Conservation (phyloP, 106 monocot genomes). For the Ottelia alismoides region DNA sequence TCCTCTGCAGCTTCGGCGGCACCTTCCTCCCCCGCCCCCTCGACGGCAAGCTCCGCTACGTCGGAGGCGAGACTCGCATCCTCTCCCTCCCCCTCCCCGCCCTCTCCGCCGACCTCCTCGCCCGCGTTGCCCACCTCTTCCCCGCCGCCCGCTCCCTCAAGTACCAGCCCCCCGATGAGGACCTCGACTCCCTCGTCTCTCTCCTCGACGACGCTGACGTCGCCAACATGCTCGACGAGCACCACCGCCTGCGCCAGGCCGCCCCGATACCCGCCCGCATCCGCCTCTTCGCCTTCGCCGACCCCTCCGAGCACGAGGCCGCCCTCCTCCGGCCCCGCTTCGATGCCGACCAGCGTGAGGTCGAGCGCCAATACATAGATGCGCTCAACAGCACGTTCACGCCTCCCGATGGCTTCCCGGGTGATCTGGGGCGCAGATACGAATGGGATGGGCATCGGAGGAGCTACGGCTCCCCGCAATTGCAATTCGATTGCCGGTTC, state of each 20-base stretch:
- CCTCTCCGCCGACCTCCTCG: no score
- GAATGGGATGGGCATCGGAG: neutral
- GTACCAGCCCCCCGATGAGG: constrained; percentile 89
- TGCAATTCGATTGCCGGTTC: constrained; percentile 1
- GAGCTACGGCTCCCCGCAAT: neutral
- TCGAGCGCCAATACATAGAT: constrained; percentile 69
- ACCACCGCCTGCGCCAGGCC: constrained; percentile 39
- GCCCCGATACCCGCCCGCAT: constrained; percentile 36
- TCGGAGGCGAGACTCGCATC: no score
- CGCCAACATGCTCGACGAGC: constrained; percentile 87
- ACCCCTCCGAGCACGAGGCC: constrained; percentile 23
- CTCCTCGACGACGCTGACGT: constrained; percentile 85
- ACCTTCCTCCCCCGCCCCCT: no score
- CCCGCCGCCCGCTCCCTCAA: constrained; percentile 37
- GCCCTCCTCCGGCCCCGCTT: no score
- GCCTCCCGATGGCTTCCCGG: constrained; percentile 19
- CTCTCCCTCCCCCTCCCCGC: no score
- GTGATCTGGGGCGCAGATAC: constrained; percentile 6
- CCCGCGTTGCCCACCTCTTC: no score
- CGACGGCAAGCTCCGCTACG: no score
- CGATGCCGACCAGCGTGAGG: constrained; percentile 47
- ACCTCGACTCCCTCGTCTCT: constrained; percentile 65
- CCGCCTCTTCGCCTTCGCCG: constrained; percentile 64
- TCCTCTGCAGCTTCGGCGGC: no score
- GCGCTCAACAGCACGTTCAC: constrained; percentile 75